A percentile compares a stretch with the other conserved stretches of the same genome.
phyloP scores from a whole-genome alignment of 768 basidiomycete species.

The Tricholoma matsutake region DNA sequence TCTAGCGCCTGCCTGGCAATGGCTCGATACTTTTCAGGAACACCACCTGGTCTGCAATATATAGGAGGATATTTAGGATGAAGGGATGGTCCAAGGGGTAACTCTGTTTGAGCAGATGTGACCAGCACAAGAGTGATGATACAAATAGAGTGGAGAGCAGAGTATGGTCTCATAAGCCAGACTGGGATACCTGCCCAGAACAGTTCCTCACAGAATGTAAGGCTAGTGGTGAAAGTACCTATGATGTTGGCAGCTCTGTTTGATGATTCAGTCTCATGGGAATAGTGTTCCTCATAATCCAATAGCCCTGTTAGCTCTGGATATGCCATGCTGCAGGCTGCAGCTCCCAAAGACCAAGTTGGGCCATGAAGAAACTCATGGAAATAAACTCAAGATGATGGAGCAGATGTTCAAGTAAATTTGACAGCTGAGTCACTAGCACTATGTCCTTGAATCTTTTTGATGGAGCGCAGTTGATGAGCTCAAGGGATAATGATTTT shows the following conservation, averaged over 20 bases:
- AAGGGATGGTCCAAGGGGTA: neutral
- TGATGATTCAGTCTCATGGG: neutral
- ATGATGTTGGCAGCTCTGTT: neutral
- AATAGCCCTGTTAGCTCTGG: neutral
- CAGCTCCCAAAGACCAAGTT: neutral
- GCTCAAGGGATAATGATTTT: neutral
- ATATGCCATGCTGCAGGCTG: neutral
- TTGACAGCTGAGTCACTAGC: neutral
- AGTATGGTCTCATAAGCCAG: neutral
- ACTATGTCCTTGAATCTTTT: neutral
- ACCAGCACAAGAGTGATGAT: neutral
- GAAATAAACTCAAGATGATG: neutral
- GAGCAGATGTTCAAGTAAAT: neutral
- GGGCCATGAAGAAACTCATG: neutral
- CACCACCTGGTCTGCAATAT: neutral
- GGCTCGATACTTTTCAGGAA: neutral
- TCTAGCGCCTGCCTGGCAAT: neutral
- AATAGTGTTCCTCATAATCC: neutral
- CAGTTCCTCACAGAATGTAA: neutral
- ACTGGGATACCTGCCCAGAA: neutral
- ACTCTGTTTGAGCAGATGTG: neutral
- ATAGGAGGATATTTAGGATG: neutral
- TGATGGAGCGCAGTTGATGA: neutral
- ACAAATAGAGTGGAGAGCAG: neutral
- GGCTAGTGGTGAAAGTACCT: neutral